Conservation (phyloP, 306 rosid genomes). For the Spatholobus suberectus region DNA sequence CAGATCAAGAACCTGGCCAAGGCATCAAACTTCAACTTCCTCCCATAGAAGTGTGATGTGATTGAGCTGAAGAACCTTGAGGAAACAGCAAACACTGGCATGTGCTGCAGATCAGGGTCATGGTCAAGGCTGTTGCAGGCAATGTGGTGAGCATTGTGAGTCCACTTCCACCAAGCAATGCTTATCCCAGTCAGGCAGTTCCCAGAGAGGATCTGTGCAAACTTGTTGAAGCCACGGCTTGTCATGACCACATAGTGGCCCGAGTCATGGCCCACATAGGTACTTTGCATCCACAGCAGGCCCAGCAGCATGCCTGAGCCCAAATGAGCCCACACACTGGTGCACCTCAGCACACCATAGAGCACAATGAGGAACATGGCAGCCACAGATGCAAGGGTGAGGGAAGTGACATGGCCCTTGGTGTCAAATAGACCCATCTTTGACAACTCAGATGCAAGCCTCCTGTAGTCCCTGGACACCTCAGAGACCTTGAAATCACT, state of each 20-base stretch:
- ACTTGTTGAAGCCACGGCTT: constrained; percentile 39
- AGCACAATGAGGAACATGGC: constrained; percentile 43
- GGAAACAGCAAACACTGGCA: constrained; percentile 79
- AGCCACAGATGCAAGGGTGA: constrained; percentile 35
- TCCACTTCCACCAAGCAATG: constrained; percentile 96
- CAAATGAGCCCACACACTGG: constrained; percentile 58
- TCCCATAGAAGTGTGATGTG: constrained; percentile 67
- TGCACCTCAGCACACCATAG: constrained; percentile 55
- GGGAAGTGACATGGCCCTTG: constrained; percentile 40
- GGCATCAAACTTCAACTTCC: constrained; percentile 59
- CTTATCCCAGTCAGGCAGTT: constrained; percentile 81
- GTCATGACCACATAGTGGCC: constrained; percentile 78
- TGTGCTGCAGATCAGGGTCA: constrained; percentile 85
- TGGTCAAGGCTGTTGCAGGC: constrained; percentile 82
- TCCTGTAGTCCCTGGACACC: constrained; percentile 63
- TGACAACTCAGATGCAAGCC: constrained; percentile 50
- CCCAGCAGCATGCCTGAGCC: constrained; percentile 66
- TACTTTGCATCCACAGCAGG: constrained; percentile 71
- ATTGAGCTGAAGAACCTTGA: constrained; percentile 55
- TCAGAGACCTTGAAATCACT: constrained; percentile 55
- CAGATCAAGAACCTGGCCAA: constrained; percentile 66
- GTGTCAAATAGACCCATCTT: constrained; percentile 61
- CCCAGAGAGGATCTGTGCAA: constrained; percentile 64
- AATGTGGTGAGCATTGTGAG: constrained; percentile 79
- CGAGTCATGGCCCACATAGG: constrained; percentile 75